These are phyloP conservation scores for Neurospora africana DNA, from an alignment of 495 filamentous ascomycete genomes.

Conservation along the genomic window DNA sequence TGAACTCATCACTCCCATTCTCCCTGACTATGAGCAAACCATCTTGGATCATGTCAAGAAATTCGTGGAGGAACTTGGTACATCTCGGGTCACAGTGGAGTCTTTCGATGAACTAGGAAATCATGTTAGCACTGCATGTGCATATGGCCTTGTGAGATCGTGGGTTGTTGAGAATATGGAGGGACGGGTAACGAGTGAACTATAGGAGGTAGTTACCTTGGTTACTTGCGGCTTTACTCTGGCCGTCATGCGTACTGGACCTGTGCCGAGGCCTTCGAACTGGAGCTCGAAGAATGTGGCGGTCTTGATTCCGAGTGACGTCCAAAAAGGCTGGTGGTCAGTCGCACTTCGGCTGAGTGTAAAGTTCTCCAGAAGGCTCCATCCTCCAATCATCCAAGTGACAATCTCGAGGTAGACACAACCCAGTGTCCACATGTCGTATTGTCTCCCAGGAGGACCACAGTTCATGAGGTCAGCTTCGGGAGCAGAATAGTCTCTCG, in stretches of 20 bases:
- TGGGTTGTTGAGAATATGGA: neutral
- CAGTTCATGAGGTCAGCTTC: conserved; percentile 13
- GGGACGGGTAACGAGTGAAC: neutral
- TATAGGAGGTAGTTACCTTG: neutral
- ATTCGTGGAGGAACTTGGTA: neutral
- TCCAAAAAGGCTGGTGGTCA: no score
- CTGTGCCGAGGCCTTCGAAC: neutral
- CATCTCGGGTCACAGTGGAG: neutral
- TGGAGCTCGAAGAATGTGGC: neutral
- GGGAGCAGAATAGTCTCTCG: conserved; percentile 11
- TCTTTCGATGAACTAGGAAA: neutral
- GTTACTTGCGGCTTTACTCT: neutral
- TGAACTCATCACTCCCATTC: neutral
- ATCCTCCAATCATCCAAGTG: conserved; percentile 14
- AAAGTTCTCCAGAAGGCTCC: neutral
- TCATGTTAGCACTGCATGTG: neutral
- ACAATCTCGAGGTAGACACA: conserved; percentile 24
- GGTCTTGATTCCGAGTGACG: neutral
- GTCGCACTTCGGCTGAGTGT: neutral
- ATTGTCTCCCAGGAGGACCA: conserved; percentile 4
- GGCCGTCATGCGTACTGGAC: neutral
- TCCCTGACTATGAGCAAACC: neutral
- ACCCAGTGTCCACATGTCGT: conserved; percentile 24
- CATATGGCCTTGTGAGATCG: neutral
- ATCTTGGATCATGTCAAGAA: neutral